Evolutionary conservation across 108 stramenopile genomes (phyloP), one percentile per base, ranked within the genome.

Genomic region (Nitzschia palea): DNA sequence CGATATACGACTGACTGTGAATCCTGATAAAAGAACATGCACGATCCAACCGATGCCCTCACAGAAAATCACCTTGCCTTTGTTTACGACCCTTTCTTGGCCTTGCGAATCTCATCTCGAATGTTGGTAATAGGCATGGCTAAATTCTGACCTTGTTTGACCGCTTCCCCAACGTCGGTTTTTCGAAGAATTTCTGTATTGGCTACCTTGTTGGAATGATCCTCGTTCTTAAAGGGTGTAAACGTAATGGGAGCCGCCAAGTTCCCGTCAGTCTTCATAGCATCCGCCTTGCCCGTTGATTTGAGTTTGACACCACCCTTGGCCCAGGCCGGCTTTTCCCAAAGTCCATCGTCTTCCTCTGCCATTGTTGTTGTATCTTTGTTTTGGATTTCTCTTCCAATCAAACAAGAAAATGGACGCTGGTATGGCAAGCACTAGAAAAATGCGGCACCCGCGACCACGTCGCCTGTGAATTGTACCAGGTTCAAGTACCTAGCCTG

Each of bases 61-160:
- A n/a, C n/a, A n/a, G n/a, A n/a, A n/a, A n/a, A n/a, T n/a, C 51
- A 40, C 10, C 37, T 20, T 4, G 22, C 9, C 47, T 48, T 12
- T 18, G 4, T 56, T 31, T 28, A 28, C 32, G 18, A n/a, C 37
- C 37, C 51, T n/a, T 26, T 17, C 37, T 26, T 54, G 20, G 15
- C 14, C 20, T 58, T 59, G 9, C 15, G 27, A 3, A 63, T 31
- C 54, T 51, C 51, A 23, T 72, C 71, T 6, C 71, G 62, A 54
- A 72, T 72, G 51, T 72, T 63, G 42, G 74, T 75, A 29, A 76
- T 76, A 5, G 75, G 75, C 22, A 61, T 60, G 3, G 75, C 67
- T 8, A 76, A 53, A 62, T 76, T 40, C 40, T 64, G 62, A 3
- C 62, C 75, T 12, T 23, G 29, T 62, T 76, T 76, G 43, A 52